phyloP scores from a whole-genome alignment of 345 rosid genomes.

The Erodium maritimum region DNA sequence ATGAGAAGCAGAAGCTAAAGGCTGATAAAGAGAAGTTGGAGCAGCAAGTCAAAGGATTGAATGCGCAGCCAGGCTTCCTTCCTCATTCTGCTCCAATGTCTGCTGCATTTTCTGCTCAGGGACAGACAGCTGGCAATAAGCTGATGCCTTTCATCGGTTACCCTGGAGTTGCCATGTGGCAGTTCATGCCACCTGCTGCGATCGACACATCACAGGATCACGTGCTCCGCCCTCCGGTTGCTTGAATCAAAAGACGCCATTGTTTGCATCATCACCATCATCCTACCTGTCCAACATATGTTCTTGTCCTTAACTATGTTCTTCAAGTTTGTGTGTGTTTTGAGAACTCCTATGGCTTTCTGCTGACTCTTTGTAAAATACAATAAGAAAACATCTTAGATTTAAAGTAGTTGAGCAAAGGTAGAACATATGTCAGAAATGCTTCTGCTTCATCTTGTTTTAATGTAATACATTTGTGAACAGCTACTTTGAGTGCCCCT shows the following conservation, averaged over 20 bases:
- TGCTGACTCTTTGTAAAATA: slow-evolving; percentile 3
- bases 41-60: slow-evolving; percentile 27
- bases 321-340: not conserved
- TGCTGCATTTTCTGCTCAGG: slow-evolving; percentile 29
- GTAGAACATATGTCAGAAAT: not conserved
- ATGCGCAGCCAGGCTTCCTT: slow-evolving; percentile 32
- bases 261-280: slow-evolving; percentile 3
- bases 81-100: slow-evolving; percentile 13
- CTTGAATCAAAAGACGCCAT: slow-evolving; percentile 20
- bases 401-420: slow-evolving; percentile 3
- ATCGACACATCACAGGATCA: slow-evolving; percentile 49
- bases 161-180: slow-evolving; percentile 51
- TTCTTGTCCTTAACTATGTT: not conserved
- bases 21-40: slow-evolving; percentile 65
- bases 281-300: not conserved
- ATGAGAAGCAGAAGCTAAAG: slow-evolving; percentile 79
- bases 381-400: slow-evolving; percentile 1
- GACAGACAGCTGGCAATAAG: slow-evolving; percentile 34
- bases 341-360: slow-evolving; percentile 1
- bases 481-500: not conserved
- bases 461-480: not conserved
- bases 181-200: slow-evolving; percentile 45
- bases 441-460: not conserved
- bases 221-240: slow-evolving; percentile 48
- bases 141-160: slow-evolving; percentile 38